Conservation (phyloP, 176 grass and related monocot species). For the Microstegium vimineum region DNA sequence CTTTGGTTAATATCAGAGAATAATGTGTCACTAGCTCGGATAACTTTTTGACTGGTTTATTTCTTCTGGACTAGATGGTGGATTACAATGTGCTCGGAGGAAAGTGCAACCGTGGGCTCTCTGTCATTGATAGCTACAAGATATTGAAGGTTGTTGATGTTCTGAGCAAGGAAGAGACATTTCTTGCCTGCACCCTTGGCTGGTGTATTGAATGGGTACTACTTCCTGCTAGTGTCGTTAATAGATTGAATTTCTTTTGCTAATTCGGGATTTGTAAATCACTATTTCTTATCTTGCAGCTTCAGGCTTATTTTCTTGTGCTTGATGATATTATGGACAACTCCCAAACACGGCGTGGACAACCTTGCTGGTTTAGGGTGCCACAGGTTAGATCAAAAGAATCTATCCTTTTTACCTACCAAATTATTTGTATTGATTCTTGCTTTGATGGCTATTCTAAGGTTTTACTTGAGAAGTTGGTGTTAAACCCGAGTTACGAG, state of each 20-base stretch:
- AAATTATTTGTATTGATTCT: neutral
- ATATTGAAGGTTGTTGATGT: conserved; percentile 61
- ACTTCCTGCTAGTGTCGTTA: neutral
- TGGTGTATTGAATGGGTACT: conserved; percentile 99
- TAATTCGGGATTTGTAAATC: neutral
- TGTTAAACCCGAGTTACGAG: neutral
- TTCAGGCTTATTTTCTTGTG: conserved; percentile 98
- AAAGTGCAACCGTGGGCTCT: conserved; percentile 86
- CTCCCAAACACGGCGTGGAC: conserved; percentile 84
- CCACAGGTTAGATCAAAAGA: conserved; percentile 61
- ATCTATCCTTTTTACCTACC: neutral
- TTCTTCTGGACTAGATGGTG: conserved; percentile 63
- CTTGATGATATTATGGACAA: conserved; percentile 99
- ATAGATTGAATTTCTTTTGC: neutral
- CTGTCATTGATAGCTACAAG: conserved; percentile 94
- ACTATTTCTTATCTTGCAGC: conserved; percentile 45
- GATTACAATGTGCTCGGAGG: conserved; percentile 98
- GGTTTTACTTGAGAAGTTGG: neutral
- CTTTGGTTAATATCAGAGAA: conserved; percentile 4
- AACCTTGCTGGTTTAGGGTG: conserved; percentile 89
- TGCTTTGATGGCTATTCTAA: neutral
- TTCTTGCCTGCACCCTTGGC: conserved; percentile 85
- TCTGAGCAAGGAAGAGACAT: conserved; percentile 62
- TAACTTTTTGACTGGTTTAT: conserved; percentile 24
- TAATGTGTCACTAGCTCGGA: neutral